A percentile compares a stretch with the other conserved stretches of the same genome.
These are phyloP conservation scores for Lantana camara DNA, from an alignment of 257 asterid genomes.

Conservation along the genomic window DNA sequence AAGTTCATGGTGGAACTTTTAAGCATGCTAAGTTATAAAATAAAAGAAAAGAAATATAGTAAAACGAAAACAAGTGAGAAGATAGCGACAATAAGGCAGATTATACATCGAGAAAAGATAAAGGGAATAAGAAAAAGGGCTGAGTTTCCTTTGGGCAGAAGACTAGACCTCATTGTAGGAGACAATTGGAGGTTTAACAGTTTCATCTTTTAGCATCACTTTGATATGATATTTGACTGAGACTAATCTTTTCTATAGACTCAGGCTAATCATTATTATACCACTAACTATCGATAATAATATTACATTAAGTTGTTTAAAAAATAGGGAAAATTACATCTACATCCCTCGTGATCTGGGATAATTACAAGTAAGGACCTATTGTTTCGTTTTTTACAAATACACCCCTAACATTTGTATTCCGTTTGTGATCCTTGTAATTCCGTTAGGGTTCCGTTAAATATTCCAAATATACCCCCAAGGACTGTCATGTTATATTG, in stretches of 20 bases:
- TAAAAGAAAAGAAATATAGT: neutral
- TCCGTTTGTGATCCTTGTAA: too few relatives aligned
- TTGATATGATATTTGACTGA: too few relatives aligned
- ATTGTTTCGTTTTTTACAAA: too few relatives aligned
- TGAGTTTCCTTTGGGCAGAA: slow-evolving; percentile 55
- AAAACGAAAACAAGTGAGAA: neutral
- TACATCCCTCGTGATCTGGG: too few relatives aligned
- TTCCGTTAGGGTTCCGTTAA: too few relatives aligned
- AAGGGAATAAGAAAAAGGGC: slow-evolving; percentile 35
- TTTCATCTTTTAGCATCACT: slow-evolving; percentile 9
- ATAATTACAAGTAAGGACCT: too few relatives aligned
- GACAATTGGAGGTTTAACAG: slow-evolving; percentile 59
- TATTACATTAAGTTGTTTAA: too few relatives aligned
- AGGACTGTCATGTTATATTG: too few relatives aligned
- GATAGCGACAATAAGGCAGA: slow-evolving; percentile 22
- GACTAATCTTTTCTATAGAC: neutral
- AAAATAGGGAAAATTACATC: too few relatives aligned
- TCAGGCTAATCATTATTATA: neutral
- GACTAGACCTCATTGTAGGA: slow-evolving; percentile 56
- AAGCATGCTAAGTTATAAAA: slow-evolving; percentile 6
- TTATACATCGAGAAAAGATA: slow-evolving; percentile 35
- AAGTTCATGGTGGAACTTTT: neutral
- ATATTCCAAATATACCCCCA: too few relatives aligned
- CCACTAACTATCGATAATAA: too few relatives aligned
- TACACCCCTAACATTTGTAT: too few relatives aligned